Percentiles rank a stretch among this genome's conserved stretches.
Conservation (phyloP, 139 green algal genomes). For the Tetradesmus lagerheimii region DNA sequence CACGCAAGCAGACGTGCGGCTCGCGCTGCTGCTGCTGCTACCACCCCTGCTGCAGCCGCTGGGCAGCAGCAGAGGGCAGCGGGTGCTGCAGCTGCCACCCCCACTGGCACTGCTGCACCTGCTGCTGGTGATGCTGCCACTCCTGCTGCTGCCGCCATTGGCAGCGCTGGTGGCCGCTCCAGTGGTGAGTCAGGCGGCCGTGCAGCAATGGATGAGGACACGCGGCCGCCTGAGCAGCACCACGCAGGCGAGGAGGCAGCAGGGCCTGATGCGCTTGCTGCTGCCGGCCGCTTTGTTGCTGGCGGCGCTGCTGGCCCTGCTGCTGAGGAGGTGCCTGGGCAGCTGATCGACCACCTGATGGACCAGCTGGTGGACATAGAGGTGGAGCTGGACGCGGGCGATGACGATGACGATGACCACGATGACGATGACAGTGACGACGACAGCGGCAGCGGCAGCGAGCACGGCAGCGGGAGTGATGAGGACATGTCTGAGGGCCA, state of each 20-base stretch:
- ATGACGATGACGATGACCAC: constrained; percentile 48
- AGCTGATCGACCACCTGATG: constrained; percentile 27
- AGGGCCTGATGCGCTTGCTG: constrained; percentile 31
- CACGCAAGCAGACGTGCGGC: not conserved
- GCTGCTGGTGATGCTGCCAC: not conserved
- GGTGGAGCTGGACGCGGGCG: constrained; percentile 52
- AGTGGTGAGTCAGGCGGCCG: not conserved
- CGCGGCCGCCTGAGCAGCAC: not conserved
- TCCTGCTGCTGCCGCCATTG: not conserved
- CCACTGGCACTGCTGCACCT: not conserved
- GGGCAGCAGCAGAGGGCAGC: not conserved
- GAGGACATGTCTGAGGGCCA: constrained; percentile 32
- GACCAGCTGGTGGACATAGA: constrained; percentile 56
- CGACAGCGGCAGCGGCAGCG: constrained; percentile 17
- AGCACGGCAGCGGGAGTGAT: not conserved
- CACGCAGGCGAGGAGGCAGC: constrained; percentile 7
- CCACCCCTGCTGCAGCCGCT: not conserved
- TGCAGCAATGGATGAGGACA: not conserved
- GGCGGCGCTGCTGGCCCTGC: constrained; percentile 5
- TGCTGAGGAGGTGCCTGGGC: not conserved
- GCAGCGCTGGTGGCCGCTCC: constrained; percentile 7
- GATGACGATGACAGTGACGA: constrained; percentile 44
- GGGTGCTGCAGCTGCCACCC: not conserved
- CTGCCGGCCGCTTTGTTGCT: constrained; percentile 32
- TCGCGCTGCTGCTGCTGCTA: not conserved